These are phyloP conservation scores for Oryza australiensis DNA, from an alignment of 176 grass and related monocot species.

Conservation along the genomic window DNA sequence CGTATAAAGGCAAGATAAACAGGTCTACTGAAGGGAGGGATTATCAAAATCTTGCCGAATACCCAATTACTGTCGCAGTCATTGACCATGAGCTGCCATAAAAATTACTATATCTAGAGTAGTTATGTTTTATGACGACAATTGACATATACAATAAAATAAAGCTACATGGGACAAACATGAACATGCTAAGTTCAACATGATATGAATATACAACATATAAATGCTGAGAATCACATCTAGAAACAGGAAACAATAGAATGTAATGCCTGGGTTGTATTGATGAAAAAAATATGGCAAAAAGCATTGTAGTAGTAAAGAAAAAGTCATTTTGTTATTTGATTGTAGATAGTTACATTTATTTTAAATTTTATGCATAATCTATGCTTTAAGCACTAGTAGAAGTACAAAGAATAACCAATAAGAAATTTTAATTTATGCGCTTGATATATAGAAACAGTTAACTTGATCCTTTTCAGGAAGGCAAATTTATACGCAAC, in stretches of 20 bases:
- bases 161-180: not conserved
- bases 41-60: not conserved
- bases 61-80: not conserved
- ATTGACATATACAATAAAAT: not conserved
- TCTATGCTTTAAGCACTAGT: not conserved
- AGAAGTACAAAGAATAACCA: not conserved
- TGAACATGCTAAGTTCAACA: not conserved
- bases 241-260: not conserved
- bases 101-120: not conserved
- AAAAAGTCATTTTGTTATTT: not conserved
- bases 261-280: too few relatives aligned
- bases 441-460: not conserved
- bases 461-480: not conserved
- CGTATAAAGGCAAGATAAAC: too few relatives aligned
- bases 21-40: not conserved
- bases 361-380: not conserved
- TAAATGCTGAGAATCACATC: not conserved
- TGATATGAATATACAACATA: not conserved
- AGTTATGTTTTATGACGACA: not conserved
- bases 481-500: slow-evolving; percentile 11
- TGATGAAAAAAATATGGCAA: not conserved
- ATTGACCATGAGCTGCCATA: not conserved
- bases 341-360: not conserved
- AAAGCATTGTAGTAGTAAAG: not conserved
- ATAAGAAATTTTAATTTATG: not conserved